phyloP scores from a whole-genome alignment of 2,329 filamentous ascomycete genomes.

The Colletotrichum incanum region DNA sequence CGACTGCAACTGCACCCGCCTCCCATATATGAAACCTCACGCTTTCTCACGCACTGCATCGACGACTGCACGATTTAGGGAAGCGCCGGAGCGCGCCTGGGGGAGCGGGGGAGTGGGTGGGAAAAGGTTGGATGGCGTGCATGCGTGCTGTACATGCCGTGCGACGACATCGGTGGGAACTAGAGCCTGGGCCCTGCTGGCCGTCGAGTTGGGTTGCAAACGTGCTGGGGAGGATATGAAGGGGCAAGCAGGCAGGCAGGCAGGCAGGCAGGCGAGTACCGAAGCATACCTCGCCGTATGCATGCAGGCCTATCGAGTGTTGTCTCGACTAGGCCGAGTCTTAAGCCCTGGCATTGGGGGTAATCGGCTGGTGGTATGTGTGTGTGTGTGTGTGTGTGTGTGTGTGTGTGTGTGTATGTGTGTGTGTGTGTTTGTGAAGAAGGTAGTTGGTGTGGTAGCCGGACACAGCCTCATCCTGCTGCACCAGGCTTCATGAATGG shows the following conservation, averaged over 20 bases:
- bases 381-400: neutral
- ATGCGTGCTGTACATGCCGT: conserved; percentile 24
- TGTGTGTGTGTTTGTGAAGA: neutral
- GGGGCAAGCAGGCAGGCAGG: neutral
- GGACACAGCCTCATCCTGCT: neutral
- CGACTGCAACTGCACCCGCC: neutral
- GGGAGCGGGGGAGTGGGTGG: neutral
- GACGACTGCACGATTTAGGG: conserved; percentile 9
- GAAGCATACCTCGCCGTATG: neutral
- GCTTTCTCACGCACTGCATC: neutral
- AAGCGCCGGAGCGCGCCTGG: neutral
- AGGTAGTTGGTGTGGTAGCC: neutral
- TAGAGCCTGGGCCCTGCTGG: neutral
- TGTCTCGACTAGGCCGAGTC: neutral
- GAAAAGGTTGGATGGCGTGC: neutral
- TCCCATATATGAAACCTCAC: neutral
- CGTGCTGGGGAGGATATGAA: neutral
- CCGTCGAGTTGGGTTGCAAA: neutral
- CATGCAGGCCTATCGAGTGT: neutral
- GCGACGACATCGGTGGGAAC: conserved; percentile 30
- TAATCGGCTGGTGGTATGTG: neutral
- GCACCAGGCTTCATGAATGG: neutral
- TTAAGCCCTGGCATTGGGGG: neutral
- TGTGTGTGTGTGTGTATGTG: neutral
- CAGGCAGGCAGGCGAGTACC: neutral